phyloP scores from a whole-genome alignment of 2,329 filamentous ascomycete species.

The Penicillium freii region DNA sequence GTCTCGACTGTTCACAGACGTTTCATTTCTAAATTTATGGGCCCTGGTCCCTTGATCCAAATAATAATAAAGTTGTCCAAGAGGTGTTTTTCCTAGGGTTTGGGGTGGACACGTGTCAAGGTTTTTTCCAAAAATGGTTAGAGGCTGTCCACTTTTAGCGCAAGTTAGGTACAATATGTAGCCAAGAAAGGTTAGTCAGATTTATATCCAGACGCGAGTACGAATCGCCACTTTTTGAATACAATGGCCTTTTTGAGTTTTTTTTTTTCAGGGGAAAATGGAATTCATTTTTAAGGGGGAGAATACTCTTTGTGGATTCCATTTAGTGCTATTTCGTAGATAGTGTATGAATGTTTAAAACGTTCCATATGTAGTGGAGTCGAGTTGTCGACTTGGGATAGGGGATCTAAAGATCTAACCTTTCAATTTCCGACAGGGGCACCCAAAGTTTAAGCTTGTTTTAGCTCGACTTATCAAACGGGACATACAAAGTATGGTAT shows the following conservation, averaged over 20 bases:
- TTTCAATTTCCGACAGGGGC: conserved; percentile 16
- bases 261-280: not conserved
- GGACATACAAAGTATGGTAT: not conserved
- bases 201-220: not conserved
- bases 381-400: not conserved
- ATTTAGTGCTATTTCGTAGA: not conserved
- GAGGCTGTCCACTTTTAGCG: not conserved
- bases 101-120: conserved; percentile 9
- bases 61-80: conserved; percentile 2
- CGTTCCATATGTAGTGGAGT: not conserved
- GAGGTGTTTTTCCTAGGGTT: conserved; percentile 6
- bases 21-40: not conserved
- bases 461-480: conserved; percentile 17
- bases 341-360: not conserved
- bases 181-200: not conserved
- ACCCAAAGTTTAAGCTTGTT: conserved; percentile 23
- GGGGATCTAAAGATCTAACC: conserved; percentile 4
- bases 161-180: not conserved
- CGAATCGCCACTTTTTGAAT: conserved; percentile 3
- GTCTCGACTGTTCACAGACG: not conserved
- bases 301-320: not conserved
- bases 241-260: not conserved
- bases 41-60: conserved; percentile 1
- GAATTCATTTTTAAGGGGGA: not conserved
- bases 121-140: not conserved